These are phyloP conservation scores for Dichomitus squalens DNA, from an alignment of 1,284 basidiomycete genomes.

Conservation along the genomic window DNA sequence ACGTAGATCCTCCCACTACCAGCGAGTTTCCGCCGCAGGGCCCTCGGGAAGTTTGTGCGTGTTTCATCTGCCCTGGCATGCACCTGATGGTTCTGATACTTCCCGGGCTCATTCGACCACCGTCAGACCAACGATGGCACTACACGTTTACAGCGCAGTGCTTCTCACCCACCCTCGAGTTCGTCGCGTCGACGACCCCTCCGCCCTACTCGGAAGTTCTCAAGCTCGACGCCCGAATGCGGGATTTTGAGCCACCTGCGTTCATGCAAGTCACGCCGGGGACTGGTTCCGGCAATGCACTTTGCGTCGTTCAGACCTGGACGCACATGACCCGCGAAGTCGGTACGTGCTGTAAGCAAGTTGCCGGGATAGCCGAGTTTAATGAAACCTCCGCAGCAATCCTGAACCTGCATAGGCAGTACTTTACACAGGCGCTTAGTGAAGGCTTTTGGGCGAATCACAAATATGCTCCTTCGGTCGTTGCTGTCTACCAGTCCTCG, in stretches of 20 bases:
- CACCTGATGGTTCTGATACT: neutral
- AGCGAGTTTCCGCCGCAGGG: slow-evolving; percentile 20
- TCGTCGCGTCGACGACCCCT: slow-evolving; percentile 25
- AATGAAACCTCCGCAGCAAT: slow-evolving; percentile 46
- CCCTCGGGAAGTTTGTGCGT: slow-evolving; percentile 20
- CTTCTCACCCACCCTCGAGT: slow-evolving; percentile 31
- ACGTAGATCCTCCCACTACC: slow-evolving; percentile 29
- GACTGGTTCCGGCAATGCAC: slow-evolving; percentile 23
- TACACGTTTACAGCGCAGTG: slow-evolving; percentile 33
- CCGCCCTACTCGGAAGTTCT: slow-evolving; percentile 32
- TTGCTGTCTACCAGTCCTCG: slow-evolving; percentile 61
- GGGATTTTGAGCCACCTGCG: slow-evolving; percentile 31
- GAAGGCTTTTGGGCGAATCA: slow-evolving; percentile 59
- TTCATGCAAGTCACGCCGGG: slow-evolving; percentile 28
- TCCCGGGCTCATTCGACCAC: neutral
- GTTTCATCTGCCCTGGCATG: neutral
- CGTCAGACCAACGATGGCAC: slow-evolving; percentile 34
- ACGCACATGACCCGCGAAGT: slow-evolving; percentile 56
- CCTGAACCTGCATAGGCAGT: slow-evolving; percentile 68
- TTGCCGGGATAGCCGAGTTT: neutral
- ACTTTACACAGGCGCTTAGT: slow-evolving; percentile 71
- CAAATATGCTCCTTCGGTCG: slow-evolving; percentile 61
- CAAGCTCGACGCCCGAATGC: slow-evolving; percentile 30
- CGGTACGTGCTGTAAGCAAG: slow-evolving; percentile 39
- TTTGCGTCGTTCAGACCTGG: slow-evolving; percentile 32